A percentile compares a stretch with the other conserved stretches of the same genome.
phyloP scores from a whole-genome alignment of 495 filamentous ascomycete species.

The Hypoxylon fragiforme region DNA sequence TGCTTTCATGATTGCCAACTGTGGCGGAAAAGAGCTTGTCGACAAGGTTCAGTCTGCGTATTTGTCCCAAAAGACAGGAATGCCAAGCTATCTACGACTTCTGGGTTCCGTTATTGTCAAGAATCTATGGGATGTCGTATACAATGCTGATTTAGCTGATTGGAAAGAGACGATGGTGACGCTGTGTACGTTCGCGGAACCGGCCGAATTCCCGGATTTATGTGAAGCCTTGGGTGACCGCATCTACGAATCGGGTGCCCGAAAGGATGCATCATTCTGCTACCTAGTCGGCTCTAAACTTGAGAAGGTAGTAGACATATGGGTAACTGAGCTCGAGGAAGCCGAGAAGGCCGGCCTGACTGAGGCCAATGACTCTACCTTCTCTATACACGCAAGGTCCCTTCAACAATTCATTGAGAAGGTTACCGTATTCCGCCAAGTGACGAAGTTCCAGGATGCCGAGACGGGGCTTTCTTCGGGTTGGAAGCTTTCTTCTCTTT shows the following conservation, averaged over 20 bases:
- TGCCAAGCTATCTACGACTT: slow-evolving; percentile 89
- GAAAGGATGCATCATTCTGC: slow-evolving; percentile 93
- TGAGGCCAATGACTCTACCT: slow-evolving; percentile 71
- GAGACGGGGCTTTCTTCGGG: slow-evolving; percentile 69
- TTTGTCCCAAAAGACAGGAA: slow-evolving; percentile 76
- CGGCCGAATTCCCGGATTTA: slow-evolving; percentile 90
- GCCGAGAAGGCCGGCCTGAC: slow-evolving; percentile 74
- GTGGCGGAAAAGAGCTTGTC: slow-evolving; percentile 89
- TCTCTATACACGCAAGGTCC: slow-evolving; percentile 87
- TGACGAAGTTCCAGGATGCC: slow-evolving; percentile 84
- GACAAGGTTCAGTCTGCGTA: slow-evolving; percentile 93
- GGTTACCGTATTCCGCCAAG: slow-evolving; percentile 94
- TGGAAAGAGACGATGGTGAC: slow-evolving; percentile 98
- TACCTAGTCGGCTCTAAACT: slow-evolving; percentile 93
- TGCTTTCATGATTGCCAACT: slow-evolving; percentile 97
- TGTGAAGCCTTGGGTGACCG: slow-evolving; percentile 95
- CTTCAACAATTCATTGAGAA: slow-evolving; percentile 96
- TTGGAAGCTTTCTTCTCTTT: slow-evolving; percentile 88
- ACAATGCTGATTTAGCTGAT: slow-evolving; percentile 88
- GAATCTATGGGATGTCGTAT: slow-evolving; percentile 97
- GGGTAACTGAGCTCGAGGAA: slow-evolving; percentile 86
- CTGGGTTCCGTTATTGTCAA: slow-evolving; percentile 91
- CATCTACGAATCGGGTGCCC: slow-evolving; percentile 71
- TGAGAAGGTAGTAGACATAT: slow-evolving; percentile 93
- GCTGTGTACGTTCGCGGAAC: slow-evolving; percentile 90